Evolutionary conservation across 805 yeast genomes (phyloP).

Genomic region (Starmerella roubikii): DNA sequence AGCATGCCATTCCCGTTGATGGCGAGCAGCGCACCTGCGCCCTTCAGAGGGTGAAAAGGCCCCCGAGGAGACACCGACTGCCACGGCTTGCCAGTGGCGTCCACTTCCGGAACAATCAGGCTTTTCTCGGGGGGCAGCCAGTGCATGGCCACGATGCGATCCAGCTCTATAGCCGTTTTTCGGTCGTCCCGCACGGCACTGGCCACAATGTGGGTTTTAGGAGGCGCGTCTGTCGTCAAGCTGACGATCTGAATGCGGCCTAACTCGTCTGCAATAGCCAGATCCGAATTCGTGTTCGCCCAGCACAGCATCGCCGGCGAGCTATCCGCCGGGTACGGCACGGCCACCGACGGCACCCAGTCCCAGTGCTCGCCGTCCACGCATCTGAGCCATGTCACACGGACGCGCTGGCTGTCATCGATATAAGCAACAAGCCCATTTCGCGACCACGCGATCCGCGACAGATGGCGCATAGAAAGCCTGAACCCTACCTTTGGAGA

Average conservation of each 20-base stretch:
- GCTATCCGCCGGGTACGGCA: conserved; percentile 20
- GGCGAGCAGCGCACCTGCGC: conserved; percentile 59
- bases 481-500: too few relatives aligned
- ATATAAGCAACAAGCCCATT: conserved; percentile 73
- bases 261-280: conserved; percentile 59
- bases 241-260: conserved; percentile 51
- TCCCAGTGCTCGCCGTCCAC: conserved; percentile 70
- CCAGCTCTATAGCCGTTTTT: conserved; percentile 20
- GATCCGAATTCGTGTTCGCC: conserved; percentile 68
- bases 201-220: conserved; percentile 16
- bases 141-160: conserved; percentile 37
- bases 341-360: conserved; percentile 42
- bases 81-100: conserved; percentile 26
- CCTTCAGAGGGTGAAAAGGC: conserved; percentile 50
- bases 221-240: conserved; percentile 14
- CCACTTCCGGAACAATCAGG: conserved; percentile 23
- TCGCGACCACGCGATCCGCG: conserved; percentile 18
- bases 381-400: conserved; percentile 57
- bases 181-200: conserved; percentile 22
- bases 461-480: background rate
- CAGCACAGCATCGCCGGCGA: conserved; percentile 39
- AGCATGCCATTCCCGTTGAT: conserved; percentile 50
- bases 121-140: conserved; percentile 71
- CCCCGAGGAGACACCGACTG: conserved; percentile 40
- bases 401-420: conserved; percentile 28